Evolutionary conservation across 2,329 filamentous ascomycete species (phyloP), one percentile per base, ranked within the genome.

Genomic region (Hypomyces rosellus): DNA sequence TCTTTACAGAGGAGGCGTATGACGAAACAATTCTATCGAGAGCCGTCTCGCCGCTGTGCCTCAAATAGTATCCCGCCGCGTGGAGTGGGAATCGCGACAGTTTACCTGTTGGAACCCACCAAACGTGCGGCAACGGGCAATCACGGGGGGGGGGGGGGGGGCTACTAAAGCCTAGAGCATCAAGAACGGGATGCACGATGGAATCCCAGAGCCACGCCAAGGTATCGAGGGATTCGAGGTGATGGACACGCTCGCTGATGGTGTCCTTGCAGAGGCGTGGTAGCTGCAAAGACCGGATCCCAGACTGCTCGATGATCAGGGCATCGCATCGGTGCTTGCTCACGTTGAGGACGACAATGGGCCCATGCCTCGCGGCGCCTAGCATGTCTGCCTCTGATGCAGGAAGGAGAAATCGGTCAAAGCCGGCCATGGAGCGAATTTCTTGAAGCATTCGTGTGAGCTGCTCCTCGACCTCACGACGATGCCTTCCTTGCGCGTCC

Each of bases 21-120:
- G 68, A 71, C 3, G 69, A 72, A 2, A 70, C 58, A 2, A 65
- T 65, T 43, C 63, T 54, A 42, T 70, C 64, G 1, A 70, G 34
- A 0, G 62, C 63, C 0, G 62, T 65, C 13, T 61, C 45, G 0
- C 33, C 36, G 8, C 51, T 54, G 5, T 40, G 39, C 7, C 39
- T n/a, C 2, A 40, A 12, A 44, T 69, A 63, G 36, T 58, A 45
- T 14, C 68, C 68, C 1, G 67, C 65, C 0, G 65, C 65, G 48
- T 70, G 66, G 6, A 70, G 37, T 8, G 66, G 66, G 18, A 69
- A 59, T 3, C 52, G 52, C 45, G 8, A 55, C 2, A 71, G 51
- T 0, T 39, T 38, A 1, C 66, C 66, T 0, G 63, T 69, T 3
- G 60, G 57, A 53, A 71, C 60, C 66, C 65, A 70, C 57, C 65